Conservation (phyloP, 2,329 filamentous ascomycete species). For the Colletotrichum liriopes region DNA sequence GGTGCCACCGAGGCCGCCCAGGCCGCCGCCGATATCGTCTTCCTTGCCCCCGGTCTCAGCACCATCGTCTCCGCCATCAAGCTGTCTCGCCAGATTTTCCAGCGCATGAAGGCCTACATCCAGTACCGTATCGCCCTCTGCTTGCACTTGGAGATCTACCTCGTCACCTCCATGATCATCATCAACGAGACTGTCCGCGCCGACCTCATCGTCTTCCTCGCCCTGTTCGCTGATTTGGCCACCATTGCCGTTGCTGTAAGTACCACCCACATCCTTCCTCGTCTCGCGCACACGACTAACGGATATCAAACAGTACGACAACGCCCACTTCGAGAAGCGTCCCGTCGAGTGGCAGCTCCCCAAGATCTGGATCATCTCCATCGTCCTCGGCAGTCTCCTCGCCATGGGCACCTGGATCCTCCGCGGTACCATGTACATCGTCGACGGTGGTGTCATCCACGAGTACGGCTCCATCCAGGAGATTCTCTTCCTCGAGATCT, state of each 20-base stretch:
- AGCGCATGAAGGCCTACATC: constrained; percentile 84
- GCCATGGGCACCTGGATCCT: constrained; percentile 81
- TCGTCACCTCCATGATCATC: constrained; percentile 84
- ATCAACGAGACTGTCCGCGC: constrained; percentile 82
- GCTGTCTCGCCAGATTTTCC: constrained; percentile 82
- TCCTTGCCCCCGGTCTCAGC: constrained; percentile 80
- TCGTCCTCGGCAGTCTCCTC: constrained; percentile 78
- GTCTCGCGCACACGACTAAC: constrained; percentile 5
- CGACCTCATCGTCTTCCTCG: constrained; percentile 84
- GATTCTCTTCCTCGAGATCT: constrained; percentile 81
- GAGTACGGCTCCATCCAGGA: constrained; percentile 83
- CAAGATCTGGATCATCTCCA: constrained; percentile 85
- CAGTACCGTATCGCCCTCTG: constrained; percentile 84
- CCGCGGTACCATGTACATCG: constrained; percentile 78
- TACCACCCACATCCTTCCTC: not conserved
- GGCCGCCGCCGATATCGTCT: constrained; percentile 81
- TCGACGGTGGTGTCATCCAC: constrained; percentile 80
- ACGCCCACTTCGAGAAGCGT: constrained; percentile 81
- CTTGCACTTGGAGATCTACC: constrained; percentile 82
- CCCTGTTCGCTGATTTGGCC: constrained; percentile 84
- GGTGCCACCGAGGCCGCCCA: constrained; percentile 81
- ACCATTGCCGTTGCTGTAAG: constrained; percentile 78
- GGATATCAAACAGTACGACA: constrained; percentile 70
- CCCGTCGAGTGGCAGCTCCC: constrained; percentile 86
- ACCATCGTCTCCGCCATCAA: constrained; percentile 83